Evolutionary conservation across 1,284 basidiomycete genomes (phyloP).

Genomic region (Cryptococcus sp.): DNA sequence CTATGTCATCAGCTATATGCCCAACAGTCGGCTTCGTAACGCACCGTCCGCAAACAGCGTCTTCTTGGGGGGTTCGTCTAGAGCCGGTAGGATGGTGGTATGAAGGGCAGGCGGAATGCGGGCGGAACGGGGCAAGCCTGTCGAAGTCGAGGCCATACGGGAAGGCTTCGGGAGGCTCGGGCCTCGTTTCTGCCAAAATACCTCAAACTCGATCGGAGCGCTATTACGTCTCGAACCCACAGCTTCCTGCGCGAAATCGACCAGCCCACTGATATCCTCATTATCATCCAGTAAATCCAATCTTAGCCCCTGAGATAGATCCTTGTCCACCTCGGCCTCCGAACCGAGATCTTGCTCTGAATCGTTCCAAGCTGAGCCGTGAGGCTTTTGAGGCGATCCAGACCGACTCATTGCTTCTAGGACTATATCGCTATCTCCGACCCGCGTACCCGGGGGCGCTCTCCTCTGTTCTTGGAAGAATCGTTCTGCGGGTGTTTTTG

Average conservation of each 20-base stretch:
- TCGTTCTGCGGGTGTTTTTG: too few relatives aligned
- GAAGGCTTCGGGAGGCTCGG: background rate
- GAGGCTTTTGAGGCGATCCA: background rate
- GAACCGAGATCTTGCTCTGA: too few relatives aligned
- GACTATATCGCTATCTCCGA: background rate
- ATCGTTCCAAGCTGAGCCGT: background rate
- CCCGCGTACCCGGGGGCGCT: background rate
- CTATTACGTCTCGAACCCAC: background rate
- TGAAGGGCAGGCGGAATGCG: background rate
- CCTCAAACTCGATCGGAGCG: background rate
- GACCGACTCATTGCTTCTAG: background rate
- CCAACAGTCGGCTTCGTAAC: too few relatives aligned
- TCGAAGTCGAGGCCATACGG: background rate
- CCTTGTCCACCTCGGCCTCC: background rate
- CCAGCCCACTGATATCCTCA: background rate
- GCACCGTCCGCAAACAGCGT: too few relatives aligned
- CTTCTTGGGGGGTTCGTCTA: too few relatives aligned
- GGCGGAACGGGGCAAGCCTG: background rate
- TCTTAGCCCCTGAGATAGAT: too few relatives aligned
- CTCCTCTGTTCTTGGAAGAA: too few relatives aligned
- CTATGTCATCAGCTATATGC: too few relatives aligned
- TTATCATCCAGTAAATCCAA: background rate
- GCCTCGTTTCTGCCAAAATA: background rate
- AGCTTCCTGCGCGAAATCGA: background rate
- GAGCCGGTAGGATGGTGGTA: too few relatives aligned